Conservation (phyloP, 2,329 filamentous ascomycete genomes). For the Trichoderma koningiopsis region DNA sequence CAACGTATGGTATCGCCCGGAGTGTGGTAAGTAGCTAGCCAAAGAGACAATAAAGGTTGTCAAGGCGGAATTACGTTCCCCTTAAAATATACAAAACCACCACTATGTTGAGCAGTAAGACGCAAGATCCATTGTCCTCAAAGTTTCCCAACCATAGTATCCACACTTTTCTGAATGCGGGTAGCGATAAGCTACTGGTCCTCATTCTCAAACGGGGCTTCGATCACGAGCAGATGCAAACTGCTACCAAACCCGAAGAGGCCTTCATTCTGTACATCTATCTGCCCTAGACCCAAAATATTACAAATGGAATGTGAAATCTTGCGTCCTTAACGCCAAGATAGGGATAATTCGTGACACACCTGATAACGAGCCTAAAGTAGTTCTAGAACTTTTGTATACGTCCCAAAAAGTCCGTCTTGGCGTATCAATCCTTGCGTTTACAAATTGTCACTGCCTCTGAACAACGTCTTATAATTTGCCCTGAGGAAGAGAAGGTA, state of each 20-base stretch:
- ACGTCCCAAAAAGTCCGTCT: background rate
- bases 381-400: background rate
- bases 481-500: background rate
- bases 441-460: background rate
- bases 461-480: background rate
- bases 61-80: background rate
- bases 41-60: background rate
- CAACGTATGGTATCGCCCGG: background rate
- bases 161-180: background rate
- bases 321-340: background rate
- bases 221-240: background rate
- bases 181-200: background rate
- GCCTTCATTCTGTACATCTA: background rate
- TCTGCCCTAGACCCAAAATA: background rate
- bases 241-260: background rate
- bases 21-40: background rate
- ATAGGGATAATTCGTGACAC: background rate
- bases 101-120: background rate
- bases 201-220: background rate
- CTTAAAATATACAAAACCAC: background rate
- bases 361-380: background rate
- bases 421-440: background rate
- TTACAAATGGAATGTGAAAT: conserved; percentile 4
- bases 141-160: background rate
- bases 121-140: background rate